Conservation (phyloP, 805 yeast species). For the Phaffomyces opuntiae region DNA sequence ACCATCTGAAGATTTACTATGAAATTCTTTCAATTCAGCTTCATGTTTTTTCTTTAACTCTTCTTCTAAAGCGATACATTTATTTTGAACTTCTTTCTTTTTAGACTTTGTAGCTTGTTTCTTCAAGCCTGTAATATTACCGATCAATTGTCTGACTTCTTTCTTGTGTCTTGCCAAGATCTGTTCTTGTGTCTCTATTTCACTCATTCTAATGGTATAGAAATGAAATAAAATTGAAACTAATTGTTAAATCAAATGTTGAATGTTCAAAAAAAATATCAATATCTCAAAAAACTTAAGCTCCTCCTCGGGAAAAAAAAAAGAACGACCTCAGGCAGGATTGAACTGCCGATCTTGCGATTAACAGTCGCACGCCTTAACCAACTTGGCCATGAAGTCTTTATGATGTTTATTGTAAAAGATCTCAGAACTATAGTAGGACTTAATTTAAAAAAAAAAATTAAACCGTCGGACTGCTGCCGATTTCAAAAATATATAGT, state of each 20-base stretch:
- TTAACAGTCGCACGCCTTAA: constrained; percentile 46
- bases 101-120: constrained; percentile 80
- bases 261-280: not conserved
- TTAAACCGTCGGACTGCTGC: too few species aligned
- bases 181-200: constrained; percentile 39
- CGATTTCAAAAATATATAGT: too few species aligned
- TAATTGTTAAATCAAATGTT: not conserved
- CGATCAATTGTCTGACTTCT: constrained; percentile 60
- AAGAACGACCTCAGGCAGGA: constrained; percentile 41
- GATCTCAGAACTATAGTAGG: too few species aligned
- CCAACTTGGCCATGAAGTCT: constrained; percentile 28
- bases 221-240: too few species aligned
- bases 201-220: not conserved
- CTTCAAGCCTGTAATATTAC: constrained; percentile 66
- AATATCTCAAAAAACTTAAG: too few species aligned
- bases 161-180: constrained; percentile 56
- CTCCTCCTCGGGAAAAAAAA: constrained; percentile 9
- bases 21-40: constrained; percentile 34
- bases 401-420: too few species aligned
- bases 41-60: constrained; percentile 49
- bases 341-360: constrained; percentile 46
- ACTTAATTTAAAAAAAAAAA: too few species aligned
- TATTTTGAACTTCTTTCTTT: constrained; percentile 54
- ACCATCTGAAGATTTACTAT: constrained; percentile 27
- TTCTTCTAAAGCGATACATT: constrained; percentile 53